Conservation (phyloP, 2,329 filamentous ascomycete genomes). For the Chaetomiaceae sp. region DNA sequence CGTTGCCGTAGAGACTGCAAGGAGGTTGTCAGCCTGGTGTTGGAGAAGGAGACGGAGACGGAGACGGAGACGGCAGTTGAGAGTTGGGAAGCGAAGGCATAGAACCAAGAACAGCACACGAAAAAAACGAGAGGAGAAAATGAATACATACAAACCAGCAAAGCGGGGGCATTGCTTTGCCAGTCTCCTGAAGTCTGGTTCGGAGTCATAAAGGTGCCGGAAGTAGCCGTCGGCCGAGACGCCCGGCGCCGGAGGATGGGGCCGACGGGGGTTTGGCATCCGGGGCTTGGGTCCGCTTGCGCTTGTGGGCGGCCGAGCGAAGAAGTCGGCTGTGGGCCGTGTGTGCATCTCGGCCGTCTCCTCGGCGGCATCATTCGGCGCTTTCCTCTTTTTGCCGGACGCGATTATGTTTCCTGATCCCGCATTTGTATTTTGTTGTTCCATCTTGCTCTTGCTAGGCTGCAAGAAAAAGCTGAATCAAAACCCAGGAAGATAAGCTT, state of each 20-base stretch:
- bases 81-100: no score
- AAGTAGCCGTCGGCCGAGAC: slow-evolving; percentile 30
- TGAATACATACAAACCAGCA: slow-evolving; percentile 36
- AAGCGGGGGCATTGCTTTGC: slow-evolving; percentile 39
- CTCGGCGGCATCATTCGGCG: slow-evolving; percentile 10
- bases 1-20: slow-evolving; percentile 33
- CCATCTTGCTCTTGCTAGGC: no score
- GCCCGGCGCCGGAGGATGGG: slow-evolving; percentile 34
- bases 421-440: no score
- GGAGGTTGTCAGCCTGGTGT: not conserved
- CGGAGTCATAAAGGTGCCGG: slow-evolving; percentile 36
- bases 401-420: not conserved
- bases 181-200: slow-evolving; percentile 42
- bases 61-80: no score
- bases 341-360: no score
- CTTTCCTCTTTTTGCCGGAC: slow-evolving; percentile 24
- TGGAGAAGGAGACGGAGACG: no score
- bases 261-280: slow-evolving; percentile 1
- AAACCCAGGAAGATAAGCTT: no score
- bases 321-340: slow-evolving; percentile 8
- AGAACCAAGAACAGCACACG: no score
- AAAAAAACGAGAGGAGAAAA: not conserved
- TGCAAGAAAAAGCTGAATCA: no score
- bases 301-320: not conserved
- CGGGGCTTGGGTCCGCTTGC: not conserved